Base-by-base conservation (phyloP, 768 basidiomycete genomes). In the Amanita brunnescens region DNA sequence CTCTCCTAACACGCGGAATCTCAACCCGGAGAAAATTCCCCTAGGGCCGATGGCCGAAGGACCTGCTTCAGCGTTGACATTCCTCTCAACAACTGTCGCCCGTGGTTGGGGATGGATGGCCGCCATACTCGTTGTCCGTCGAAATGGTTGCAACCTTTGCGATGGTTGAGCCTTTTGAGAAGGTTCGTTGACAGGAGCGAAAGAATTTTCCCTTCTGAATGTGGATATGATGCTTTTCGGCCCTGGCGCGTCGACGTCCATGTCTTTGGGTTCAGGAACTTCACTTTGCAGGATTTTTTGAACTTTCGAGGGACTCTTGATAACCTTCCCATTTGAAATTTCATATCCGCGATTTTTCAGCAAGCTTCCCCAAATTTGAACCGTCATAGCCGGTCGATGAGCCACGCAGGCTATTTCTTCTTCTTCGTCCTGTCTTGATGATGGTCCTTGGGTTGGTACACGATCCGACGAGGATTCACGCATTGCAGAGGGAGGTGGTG, bases 291-390 rank as follows among this genome's bases (percentile, higher is more conserved):
- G 57, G 9, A 56, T 52, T 43, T 37, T 60, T 51, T 59, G 62
- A 52, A 55, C 51, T 61, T 81, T 83, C 3, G 75, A 73, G 1
- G 83, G 82, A 53, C 80, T 85, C 20, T 79, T 75, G 5, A 85
- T 62, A 44, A 89, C 74, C 55, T 77, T 73, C 7, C 81, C 79
- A 18, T 70, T 72, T 16, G 75, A 65, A 49, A 87, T 64, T 55
- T 80, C 75, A 63, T 83, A 87, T 8, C 87, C 87, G 7, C 87
- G 77, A 23, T 76, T 69, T 51, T 77, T 74, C 24, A 90, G 75
- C 21, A 90, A 78, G 54, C 75, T 75, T 45, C 77, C 73, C 87
- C 87, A 90, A 6, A 89, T 72, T 52, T 81, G 79, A 37, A 85
- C 70, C 1, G 82, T 83, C 2, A 81, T 72, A 0, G 73, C 72